These are phyloP conservation scores for Chlamydomonas eustigma DNA, from an alignment of 139 green algal species.

Conservation along the genomic window DNA sequence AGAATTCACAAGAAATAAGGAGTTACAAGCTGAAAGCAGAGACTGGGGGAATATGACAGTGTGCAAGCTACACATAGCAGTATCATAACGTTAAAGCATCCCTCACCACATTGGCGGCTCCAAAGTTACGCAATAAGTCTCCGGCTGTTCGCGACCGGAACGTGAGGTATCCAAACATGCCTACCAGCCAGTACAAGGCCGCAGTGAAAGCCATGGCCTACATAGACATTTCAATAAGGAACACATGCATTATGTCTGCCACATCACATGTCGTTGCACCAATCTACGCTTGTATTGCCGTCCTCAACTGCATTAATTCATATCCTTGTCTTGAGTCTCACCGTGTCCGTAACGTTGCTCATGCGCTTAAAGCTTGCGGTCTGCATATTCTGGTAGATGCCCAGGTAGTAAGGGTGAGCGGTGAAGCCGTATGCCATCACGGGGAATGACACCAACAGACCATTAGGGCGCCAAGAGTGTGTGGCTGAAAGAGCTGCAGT, in stretches of 20 bases:
- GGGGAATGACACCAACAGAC: slow-evolving; percentile 71
- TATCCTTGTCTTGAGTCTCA: too few relatives aligned
- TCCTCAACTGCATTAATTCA: too few relatives aligned
- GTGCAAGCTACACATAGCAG: too few relatives aligned
- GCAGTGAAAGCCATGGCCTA: slow-evolving; percentile 13
- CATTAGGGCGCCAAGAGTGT: slow-evolving; percentile 39
- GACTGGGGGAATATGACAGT: too few relatives aligned
- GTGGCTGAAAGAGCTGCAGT: not conserved
- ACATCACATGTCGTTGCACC: too few relatives aligned
- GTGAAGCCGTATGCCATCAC: slow-evolving; percentile 78
- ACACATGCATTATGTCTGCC: too few relatives aligned
- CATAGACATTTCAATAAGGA: not conserved
- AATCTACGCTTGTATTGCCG: too few relatives aligned
- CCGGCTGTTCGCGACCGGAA: slow-evolving; percentile 49
- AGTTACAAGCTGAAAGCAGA: too few relatives aligned
- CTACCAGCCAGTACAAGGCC: slow-evolving; percentile 67
- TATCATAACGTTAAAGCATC: too few relatives aligned
- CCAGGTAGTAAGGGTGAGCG: slow-evolving; percentile 67
- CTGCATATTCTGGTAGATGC: slow-evolving; percentile 53
- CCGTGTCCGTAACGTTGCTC: slow-evolving; percentile 43
- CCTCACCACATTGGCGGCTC: slow-evolving; percentile 39
- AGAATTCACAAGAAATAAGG: too few relatives aligned
- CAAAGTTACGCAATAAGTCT: slow-evolving; percentile 79
- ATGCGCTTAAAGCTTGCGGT: slow-evolving; percentile 40
- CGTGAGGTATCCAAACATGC: slow-evolving; percentile 62